phyloP scores from a whole-genome alignment of 208 protist species.

The Trypanosoma avium region DNA sequence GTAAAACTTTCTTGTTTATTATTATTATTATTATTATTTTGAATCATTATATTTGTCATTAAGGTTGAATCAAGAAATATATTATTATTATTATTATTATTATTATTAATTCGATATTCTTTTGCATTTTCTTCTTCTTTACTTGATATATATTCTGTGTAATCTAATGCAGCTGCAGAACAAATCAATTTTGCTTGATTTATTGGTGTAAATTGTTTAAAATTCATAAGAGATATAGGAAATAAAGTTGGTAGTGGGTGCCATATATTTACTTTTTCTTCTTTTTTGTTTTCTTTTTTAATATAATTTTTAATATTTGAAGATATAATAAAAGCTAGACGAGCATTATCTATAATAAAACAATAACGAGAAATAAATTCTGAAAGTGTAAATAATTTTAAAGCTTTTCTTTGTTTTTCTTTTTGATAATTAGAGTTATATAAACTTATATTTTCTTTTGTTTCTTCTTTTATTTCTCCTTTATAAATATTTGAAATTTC shows the following conservation, averaged over 20 bases:
- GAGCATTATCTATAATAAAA: not conserved
- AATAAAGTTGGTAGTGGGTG: constrained; percentile 13
- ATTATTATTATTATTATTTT: too few species aligned
- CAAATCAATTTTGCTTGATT: constrained; percentile 23
- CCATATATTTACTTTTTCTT: not conserved
- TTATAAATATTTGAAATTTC: not conserved
- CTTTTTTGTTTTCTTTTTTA: too few species aligned
- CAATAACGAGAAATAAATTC: constrained; percentile 11
- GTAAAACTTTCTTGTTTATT: too few species aligned
- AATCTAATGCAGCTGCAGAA: constrained; percentile 12
- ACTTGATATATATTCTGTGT: constrained; percentile 6
- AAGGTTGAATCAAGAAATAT: too few species aligned
- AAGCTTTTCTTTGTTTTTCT: not conserved
- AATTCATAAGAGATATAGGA: constrained; percentile 1
- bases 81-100: not conserved
- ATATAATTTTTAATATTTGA: not conserved
- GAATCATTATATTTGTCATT: too few species aligned
- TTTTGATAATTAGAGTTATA: too few species aligned
- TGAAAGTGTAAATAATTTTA: constrained; percentile 8
- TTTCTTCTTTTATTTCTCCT: not conserved
- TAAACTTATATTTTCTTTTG: too few species aligned
- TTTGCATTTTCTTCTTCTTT: not conserved
- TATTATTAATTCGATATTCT: not conserved
- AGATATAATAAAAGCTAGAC: not conserved
- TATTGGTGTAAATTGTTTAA: constrained; percentile 9